Base-by-base conservation (phyloP, 2,329 filamentous ascomycete species). In the Fusarium camptoceras region DNA sequence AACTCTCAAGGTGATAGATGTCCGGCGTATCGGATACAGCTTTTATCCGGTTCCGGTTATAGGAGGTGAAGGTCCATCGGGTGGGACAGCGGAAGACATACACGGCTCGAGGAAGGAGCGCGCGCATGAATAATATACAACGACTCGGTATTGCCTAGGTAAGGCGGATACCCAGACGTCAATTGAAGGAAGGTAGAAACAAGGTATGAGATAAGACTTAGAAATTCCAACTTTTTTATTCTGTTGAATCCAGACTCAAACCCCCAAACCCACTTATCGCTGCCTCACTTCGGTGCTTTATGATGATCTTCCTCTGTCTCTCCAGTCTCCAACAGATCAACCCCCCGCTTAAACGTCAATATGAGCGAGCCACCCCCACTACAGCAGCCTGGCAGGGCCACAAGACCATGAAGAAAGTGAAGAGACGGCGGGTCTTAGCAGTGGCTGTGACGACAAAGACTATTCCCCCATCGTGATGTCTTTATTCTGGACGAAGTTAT, bases 281-380 rank as follows among this genome's bases (percentile, higher is more conserved):
- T 43, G 28, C 48, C 48, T 64, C 49, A 56, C 54, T 46, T 70
- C 66, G 66, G 66, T 61, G 64, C 67, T 69, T 66, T 65, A 64
- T 55, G 25, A 64, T 42, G 42, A 64, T 60, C 59, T 47, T 27
- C 43, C n/a, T 47, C 24, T 27, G 18, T 47, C 25, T 47, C 49
- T 53, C 22, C 49, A 53, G 49, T 42, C 46, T 64, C 16, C 41
- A 61, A 24, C 24, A 18, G 39, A 31, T 27, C 28, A 55, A 34
- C 41, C 39, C 62, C 67, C 67, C 67, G 67, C 67, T 59, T 62
- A 71, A 66, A 71, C 62, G 67, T 71, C 67, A 70, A 71, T 46
- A 63, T 73, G 72, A 73, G 59, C 65, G 62, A 62, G 65, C 72
- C 70, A 74, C 72, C 72, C 68, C 72, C 72, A 74, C 72, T 55